Evolutionary conservation across 2,329 filamentous ascomycete species (phyloP).

Genomic region (Exophiala dermatitidis): DNA sequence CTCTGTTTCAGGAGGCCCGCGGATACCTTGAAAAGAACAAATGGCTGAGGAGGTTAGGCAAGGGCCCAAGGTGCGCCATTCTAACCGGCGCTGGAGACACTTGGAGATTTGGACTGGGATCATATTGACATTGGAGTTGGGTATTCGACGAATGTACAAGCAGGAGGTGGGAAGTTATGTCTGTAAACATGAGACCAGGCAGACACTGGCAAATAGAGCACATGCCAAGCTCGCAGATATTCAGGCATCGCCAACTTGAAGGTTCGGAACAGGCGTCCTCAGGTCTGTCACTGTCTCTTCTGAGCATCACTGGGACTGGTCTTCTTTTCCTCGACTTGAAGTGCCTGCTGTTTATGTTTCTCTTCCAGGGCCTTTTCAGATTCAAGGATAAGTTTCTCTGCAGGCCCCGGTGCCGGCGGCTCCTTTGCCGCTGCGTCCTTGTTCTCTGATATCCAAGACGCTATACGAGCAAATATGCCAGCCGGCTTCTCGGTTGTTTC

Average conservation of each 20-base stretch:
- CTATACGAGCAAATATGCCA: slow-evolving; percentile 32
- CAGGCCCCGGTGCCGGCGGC: slow-evolving; percentile 28
- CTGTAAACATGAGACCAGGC: not conserved
- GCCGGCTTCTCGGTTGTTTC: slow-evolving; percentile 26
- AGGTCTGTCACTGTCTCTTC: slow-evolving; percentile 1
- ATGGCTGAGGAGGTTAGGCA: slow-evolving; percentile 22
- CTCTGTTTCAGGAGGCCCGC: not conserved
- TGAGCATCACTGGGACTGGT: not conserved
- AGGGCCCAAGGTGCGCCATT: slow-evolving; percentile 32
- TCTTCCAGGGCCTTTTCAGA: slow-evolving; percentile 31
- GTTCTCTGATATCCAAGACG: slow-evolving; percentile 30
- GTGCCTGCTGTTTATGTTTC: slow-evolving; percentile 27
- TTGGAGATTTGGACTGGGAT: slow-evolving; percentile 35
- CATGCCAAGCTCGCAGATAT: too few relatives aligned
- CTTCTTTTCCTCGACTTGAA: slow-evolving; percentile 3
- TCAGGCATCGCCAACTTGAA: too few relatives aligned
- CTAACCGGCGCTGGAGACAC: slow-evolving; percentile 34
- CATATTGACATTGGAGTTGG: slow-evolving; percentile 11
- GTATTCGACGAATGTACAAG: slow-evolving; percentile 10
- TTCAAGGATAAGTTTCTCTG: slow-evolving; percentile 24
- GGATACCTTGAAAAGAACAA: slow-evolving; percentile 31
- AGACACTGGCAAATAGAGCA: too few relatives aligned
- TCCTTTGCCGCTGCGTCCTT: slow-evolving; percentile 31
- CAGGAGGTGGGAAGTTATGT: not conserved
- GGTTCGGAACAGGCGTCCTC: too few relatives aligned